Conservation (phyloP, 2,329 filamentous ascomycete genomes). For the Botrytis byssoidea region DNA sequence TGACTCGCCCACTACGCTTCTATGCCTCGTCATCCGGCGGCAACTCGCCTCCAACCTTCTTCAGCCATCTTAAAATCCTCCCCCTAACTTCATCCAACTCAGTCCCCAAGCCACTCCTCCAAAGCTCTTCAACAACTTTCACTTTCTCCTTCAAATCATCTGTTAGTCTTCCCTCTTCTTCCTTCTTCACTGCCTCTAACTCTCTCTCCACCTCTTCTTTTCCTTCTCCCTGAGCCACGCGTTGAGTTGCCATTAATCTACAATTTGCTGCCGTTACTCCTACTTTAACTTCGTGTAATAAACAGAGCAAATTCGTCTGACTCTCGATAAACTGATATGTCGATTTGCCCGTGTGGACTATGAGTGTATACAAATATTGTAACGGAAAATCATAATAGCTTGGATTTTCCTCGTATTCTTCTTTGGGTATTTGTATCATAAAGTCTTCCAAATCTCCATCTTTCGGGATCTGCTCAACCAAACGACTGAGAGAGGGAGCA, state of each 20-base stretch:
- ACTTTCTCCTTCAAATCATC: conserved; percentile 93
- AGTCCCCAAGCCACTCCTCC: conserved; percentile 81
- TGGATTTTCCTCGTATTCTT: conserved; percentile 84
- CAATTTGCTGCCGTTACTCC: conserved; percentile 69
- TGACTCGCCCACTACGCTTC: background rate
- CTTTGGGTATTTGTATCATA: conserved; percentile 70
- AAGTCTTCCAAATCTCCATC: conserved; percentile 53
- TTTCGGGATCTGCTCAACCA: conserved; percentile 76
- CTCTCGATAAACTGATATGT: conserved; percentile 97
- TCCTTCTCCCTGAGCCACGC: conserved; percentile 42
- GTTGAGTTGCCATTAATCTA: conserved; percentile 65
- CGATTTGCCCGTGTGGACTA: conserved; percentile 85
- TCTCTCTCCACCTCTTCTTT: conserved; percentile 43
- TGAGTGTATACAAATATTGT: conserved; percentile 83
- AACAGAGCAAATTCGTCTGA: conserved; percentile 85
- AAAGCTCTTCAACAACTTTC: conserved; percentile 84
- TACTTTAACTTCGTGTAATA: conserved; percentile 87
- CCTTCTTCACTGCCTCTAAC: conserved; percentile 57
- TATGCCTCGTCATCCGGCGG: conserved; percentile 54
- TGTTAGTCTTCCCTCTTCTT: conserved; percentile 70
- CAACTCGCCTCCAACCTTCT: conserved; percentile 78
- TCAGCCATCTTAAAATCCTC: conserved; percentile 56
- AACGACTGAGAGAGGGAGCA: conserved; percentile 73
- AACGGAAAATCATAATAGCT: conserved; percentile 76
- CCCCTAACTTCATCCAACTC: conserved; percentile 71